Evolutionary conservation across 495 filamentous ascomycete species (phyloP), one percentile per base, ranked within the genome.

Genomic region (Trichoderma gamsii): DNA sequence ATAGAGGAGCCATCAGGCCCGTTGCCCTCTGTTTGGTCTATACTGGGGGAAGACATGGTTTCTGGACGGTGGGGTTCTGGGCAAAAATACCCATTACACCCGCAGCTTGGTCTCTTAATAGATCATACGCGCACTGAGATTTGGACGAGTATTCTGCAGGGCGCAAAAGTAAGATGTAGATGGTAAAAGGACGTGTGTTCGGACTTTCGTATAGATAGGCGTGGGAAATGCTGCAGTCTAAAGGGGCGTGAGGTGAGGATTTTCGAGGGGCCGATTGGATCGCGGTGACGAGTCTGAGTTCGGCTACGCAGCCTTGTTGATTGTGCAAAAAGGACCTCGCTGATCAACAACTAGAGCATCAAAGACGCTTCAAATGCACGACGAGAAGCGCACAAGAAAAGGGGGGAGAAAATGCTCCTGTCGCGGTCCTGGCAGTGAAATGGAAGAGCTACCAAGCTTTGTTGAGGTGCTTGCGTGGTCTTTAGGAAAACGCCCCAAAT

Each of bases 1-100:
- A 89, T 81, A 44, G 86, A 88, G 41, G 85, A 84, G 76, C 77
- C 85, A 76, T 89, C 86, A 52, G 80, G 83, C 72, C 82, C 79
- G 64, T 82, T 72, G 64, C 71, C 70, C 51, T 73, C 71, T 64
- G 75, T 75, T 68, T 77, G 75, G 49, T 80, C 78, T 77, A 83
- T 80, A 73, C 68, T 74, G 74, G 72, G 56, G 73, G 70, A 69
- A 69, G 71, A 68, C 65, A 70, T 69, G 69, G 73, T 73, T 70
- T 72, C 75, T 68, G 73, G 68, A 72, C 72, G 72, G 67, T 52
- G 67, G 67, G 71, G 66, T 69, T 70, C 68, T 56, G 70, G 70
- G 71, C 66, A 69, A 71, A 66, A 68, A 63, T 70, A 68, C 70
- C 76, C 77, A 78, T 78, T 68, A 71, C 72, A 78, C 69, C 71